Evolutionary conservation across 257 asterid genomes (phyloP).

Genomic region (Nyctanthes arbortristis): DNA sequence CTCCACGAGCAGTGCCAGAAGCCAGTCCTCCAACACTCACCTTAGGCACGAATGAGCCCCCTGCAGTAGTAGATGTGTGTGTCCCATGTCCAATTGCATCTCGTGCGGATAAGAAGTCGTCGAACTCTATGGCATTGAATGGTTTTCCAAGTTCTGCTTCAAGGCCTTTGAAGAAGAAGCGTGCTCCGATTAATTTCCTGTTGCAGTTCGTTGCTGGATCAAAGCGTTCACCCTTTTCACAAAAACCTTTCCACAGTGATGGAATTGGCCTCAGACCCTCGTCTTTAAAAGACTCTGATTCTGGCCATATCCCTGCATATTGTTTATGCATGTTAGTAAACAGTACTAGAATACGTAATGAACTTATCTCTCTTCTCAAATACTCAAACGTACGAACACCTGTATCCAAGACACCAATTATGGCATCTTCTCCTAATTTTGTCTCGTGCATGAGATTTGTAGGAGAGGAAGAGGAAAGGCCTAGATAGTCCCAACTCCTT

Average conservation of each 20-base stretch:
- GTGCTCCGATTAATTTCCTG: constrained; percentile 46
- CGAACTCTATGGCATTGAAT: neutral
- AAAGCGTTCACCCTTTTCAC: too few relatives aligned
- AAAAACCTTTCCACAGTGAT: constrained; percentile 42
- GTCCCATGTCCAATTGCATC: constrained; percentile 38
- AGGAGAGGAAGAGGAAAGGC: too few relatives aligned
- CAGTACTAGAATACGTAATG: neutral
- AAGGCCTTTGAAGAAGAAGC: constrained; percentile 31
- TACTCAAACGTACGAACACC: too few relatives aligned
- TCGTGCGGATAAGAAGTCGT: constrained; percentile 33
- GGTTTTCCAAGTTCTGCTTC: constrained; percentile 17
- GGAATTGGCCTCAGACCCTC: constrained; percentile 45
- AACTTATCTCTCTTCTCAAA: too few relatives aligned
- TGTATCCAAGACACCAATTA: constrained; percentile 43
- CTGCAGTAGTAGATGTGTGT: constrained; percentile 30
- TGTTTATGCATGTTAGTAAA: neutral
- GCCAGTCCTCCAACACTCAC: too few relatives aligned
- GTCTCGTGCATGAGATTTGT: constrained; percentile 22
- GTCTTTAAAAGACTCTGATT: constrained; percentile 35
- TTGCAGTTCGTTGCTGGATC: constrained; percentile 34
- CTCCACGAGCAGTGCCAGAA: constrained; percentile 38
- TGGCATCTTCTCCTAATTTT: constrained; percentile 35
- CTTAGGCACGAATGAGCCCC: constrained; percentile 22
- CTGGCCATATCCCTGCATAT: constrained; percentile 29
- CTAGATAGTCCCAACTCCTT: constrained; percentile 40